A percentile compares a stretch with the other conserved stretches of the same genome.
Conservation (phyloP, 2,329 filamentous ascomycete genomes). For the Paecilomyces sp. region DNA sequence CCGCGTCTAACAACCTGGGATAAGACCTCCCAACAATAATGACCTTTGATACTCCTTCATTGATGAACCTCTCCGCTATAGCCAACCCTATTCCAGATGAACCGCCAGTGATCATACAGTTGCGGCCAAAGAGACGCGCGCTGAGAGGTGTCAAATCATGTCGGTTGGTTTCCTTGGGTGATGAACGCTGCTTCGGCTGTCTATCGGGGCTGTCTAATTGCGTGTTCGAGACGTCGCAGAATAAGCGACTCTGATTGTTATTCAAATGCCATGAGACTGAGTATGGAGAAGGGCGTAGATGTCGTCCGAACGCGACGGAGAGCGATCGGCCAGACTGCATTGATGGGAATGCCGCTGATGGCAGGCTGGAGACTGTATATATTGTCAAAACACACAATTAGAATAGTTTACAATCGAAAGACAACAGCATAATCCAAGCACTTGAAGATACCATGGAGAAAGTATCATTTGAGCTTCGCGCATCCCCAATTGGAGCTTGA, state of each 20-base stretch:
- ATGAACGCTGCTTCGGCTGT: not conserved
- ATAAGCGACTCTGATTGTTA: not conserved
- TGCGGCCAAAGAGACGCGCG: slow-evolving; percentile 25
- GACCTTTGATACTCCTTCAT: slow-evolving; percentile 50
- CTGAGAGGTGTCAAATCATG: slow-evolving; percentile 7
- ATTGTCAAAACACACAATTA: not conserved
- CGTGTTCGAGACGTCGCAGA: not conserved
- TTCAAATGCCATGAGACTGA: not conserved
- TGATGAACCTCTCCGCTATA: slow-evolving; percentile 60
- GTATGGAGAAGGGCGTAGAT: not conserved
- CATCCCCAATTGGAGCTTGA: slow-evolving; percentile 12
- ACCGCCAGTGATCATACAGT: slow-evolving; percentile 58
- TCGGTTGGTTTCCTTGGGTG: not conserved
- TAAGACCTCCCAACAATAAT: slow-evolving; percentile 56
- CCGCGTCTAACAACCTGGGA: slow-evolving; percentile 36
- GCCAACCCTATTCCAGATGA: slow-evolving; percentile 64
- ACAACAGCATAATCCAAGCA: not conserved
- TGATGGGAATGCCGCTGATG: not conserved
- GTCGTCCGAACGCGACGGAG: slow-evolving; percentile 44
- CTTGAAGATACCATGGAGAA: not conserved
- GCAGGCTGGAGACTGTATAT: not conserved
- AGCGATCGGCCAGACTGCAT: slow-evolving; percentile 46
- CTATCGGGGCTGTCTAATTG: not conserved
- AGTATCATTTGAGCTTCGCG: not conserved
- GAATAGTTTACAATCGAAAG: not conserved